Evolutionary conservation across 139 green algal genomes (phyloP), one percentile per base, ranked within the genome.

Genomic region (Marvania coccoides): DNA sequence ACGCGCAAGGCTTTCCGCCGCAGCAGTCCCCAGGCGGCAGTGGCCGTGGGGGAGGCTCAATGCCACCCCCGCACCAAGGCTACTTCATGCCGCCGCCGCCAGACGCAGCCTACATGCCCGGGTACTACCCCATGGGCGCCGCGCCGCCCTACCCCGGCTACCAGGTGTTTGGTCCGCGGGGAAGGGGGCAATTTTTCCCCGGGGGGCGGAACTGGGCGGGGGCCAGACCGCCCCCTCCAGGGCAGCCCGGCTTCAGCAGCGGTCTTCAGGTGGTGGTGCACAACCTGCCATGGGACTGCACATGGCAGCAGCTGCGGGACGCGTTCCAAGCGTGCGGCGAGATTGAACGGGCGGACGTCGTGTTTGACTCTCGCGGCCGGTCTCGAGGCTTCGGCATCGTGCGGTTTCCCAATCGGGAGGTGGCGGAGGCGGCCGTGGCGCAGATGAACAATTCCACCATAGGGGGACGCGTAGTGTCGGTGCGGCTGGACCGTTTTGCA

Each of bases 221-320:
- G 4, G 76, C 79, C n/a, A 39, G 75, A 13, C 70, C 69, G 24
- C 80, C 80, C 15, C 80, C 77, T 15, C 80, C 80, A 23, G 77
- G 77, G 23, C 76, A 74, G 30, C 80, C 80, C 24, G 80, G 80
- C 60, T 69, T 85, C 64, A 84, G 81, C 65, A 87, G 78, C 56
- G 84, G 84, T 12, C 67, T 89, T 38, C 84, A 90, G 81, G 88
- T 92, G 19, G 89, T 96, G 19, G 89, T 96, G 31, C 89, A 96
- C 79, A 96, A 96, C 69, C 77, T 96, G 15, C 89, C 89, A 0
- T 96, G 89, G 89, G 81, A 79, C 36, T 91, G 80, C 82, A 89
- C 83, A 2, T 94, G 88, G 87, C 85, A 95, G 79, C 71, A 90
- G 67, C 80, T 96, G 14, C 91, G 91, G 74, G 88, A 96, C 59